Percentiles rank a stretch among this genome's conserved stretches.
These are phyloP conservation scores for Hibiscus tridactylites DNA, from an alignment of 345 rosid species.

Conservation along the genomic window DNA sequence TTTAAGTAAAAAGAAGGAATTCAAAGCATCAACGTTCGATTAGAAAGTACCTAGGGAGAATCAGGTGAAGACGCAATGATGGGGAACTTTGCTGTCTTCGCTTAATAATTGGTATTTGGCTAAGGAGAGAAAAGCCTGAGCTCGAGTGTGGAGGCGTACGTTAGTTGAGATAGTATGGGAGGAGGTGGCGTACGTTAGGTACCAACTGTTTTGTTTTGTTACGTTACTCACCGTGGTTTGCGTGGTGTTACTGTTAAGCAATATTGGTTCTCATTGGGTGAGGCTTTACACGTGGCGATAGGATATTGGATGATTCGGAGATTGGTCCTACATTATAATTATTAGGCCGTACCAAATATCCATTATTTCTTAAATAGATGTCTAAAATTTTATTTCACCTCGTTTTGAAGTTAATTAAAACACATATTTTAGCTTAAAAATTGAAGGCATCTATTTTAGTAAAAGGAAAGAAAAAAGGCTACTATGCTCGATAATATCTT, in stretches of 20 bases:
- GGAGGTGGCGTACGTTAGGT: background rate
- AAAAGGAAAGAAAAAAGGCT: too few relatives aligned
- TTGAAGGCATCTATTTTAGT: too few relatives aligned
- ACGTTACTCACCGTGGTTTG: background rate
- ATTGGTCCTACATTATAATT: background rate
- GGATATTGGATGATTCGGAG: background rate
- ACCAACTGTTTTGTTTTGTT: background rate
- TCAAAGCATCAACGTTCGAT: background rate
- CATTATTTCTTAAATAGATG: too few relatives aligned
- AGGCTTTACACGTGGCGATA: background rate
- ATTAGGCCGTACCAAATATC: too few relatives aligned
- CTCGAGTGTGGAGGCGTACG: background rate
- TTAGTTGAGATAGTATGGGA: background rate
- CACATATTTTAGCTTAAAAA: too few relatives aligned
- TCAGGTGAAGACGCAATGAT: background rate
- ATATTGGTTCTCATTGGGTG: background rate
- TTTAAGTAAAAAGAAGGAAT: background rate
- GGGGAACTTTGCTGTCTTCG: background rate
- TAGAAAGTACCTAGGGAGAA: background rate
- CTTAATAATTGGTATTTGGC: background rate
- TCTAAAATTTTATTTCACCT: too few relatives aligned
- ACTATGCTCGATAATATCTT: too few relatives aligned
- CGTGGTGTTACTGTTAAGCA: background rate
- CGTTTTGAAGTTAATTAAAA: too few relatives aligned
- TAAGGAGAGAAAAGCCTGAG: background rate